Base-by-base conservation (phyloP, 495 filamentous ascomycete genomes). In the Bacidia rubella region DNA sequence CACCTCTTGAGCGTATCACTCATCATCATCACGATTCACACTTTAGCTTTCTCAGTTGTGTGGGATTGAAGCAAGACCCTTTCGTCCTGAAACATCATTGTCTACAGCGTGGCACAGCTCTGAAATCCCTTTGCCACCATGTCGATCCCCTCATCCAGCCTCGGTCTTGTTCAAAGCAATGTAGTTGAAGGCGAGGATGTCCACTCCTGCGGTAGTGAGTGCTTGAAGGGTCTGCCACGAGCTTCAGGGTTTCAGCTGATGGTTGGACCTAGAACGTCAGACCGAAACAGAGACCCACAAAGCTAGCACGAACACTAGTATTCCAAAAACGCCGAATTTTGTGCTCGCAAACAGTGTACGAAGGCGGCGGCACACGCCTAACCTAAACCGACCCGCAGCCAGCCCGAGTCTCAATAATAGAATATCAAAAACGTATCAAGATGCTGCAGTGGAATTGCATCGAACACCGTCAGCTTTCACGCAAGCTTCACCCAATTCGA, bases 381-480 rank as follows among this genome's bases (percentile, higher is more conserved):
- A 59, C 23, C 56, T 61, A 15, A 54, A 49, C 12, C 49, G 59
- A 20, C 29, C 54, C 19, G 38, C 25, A n/a, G 35, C 54, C n/a
- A 54, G 46, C 42, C 51, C 51, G 5, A 43, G 59, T 45, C 54
- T 54, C 44, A 27, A 32, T 11, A 51, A 48, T 20, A 59, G 46
- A 44, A 59, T 59, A 42, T 58, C 56, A n/a, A 50, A 22, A 25
- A 50, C 59, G n/a, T 61, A 58, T 24, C 56, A 50, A 19, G 51
- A 57, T 40, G 54, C 56, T 29, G 50, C 57, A 29, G 46, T 32
- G 10, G 47, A 35, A 38, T 48, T 56, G 25, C 49, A 55, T 12
- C n/a, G 21, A 17, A 43, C 42, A 22, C 21, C 21, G 21, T 26
- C 40, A 20, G n/a, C 49, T 11, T 43, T 49, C 20, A 40, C 10